Conservation (phyloP, 176 grass and related monocot species). For the Oryza nivara region DNA sequence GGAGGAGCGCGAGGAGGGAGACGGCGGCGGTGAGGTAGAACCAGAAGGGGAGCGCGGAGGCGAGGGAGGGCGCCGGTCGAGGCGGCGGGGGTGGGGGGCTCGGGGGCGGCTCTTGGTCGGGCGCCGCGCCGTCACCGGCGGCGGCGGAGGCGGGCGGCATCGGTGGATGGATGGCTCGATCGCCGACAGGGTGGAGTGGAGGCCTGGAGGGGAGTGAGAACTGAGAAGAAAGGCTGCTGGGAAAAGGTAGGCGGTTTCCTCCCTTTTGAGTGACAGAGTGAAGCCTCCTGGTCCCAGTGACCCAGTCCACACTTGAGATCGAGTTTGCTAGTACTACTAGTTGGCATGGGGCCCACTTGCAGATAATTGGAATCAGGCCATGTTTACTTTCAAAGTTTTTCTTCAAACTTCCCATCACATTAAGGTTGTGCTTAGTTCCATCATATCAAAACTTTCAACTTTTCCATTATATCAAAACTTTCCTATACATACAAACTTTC, state of each 20-base stretch:
- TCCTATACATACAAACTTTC: too few relatives aligned
- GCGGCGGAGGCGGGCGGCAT: conserved; percentile 22
- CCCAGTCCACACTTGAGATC: too few relatives aligned
- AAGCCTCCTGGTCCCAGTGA: too few relatives aligned
- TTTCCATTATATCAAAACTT: too few relatives aligned
- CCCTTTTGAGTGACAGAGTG: neutral
- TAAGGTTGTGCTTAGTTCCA: too few relatives aligned
- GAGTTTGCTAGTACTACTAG: neutral
- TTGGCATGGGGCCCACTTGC: neutral
- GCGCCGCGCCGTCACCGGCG: neutral
- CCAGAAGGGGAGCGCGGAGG: conserved; percentile 71
- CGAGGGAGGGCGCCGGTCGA: neutral
- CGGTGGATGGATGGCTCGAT: conserved; percentile 10
- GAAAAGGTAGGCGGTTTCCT: neutral
- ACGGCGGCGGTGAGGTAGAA: conserved; percentile 70
- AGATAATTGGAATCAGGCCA: too few relatives aligned
- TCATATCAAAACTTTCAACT: too few relatives aligned
- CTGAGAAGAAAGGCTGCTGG: conserved; percentile 29
- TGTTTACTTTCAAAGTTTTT: too few relatives aligned
- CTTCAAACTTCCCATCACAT: too few relatives aligned
- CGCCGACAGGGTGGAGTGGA: neutral
- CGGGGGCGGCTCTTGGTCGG: neutral
- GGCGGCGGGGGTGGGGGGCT: neutral
- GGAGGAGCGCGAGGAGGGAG: conserved; percentile 63
- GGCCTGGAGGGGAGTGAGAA: neutral